Conservation (phyloP, 495 filamentous ascomycete species). For the Clavariopsis aquatica region DNA sequence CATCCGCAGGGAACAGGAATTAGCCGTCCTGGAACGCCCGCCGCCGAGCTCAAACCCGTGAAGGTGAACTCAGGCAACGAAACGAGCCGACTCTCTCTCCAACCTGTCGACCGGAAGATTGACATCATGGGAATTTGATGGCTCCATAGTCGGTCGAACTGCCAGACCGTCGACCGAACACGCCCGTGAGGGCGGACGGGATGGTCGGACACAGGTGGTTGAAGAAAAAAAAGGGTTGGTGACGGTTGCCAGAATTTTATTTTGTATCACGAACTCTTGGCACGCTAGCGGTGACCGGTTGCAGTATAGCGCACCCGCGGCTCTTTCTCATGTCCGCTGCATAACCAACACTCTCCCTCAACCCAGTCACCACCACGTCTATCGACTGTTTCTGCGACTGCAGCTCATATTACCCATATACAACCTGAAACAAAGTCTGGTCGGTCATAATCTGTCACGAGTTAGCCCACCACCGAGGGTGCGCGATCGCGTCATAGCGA, state of each 20-base stretch:
- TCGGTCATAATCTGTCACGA: too few species aligned
- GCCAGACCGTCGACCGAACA: slow-evolving; percentile 71
- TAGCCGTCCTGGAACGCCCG: slow-evolving; percentile 66
- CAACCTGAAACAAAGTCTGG: too few species aligned
- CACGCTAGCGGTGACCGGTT: slow-evolving; percentile 13
- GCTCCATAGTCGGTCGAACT: slow-evolving; percentile 85
- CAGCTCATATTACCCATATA: too few species aligned
- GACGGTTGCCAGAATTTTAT: slow-evolving; percentile 35
- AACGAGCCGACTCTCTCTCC: slow-evolving; percentile 65
- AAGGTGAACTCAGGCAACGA: slow-evolving; percentile 67
- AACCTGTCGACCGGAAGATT: slow-evolving; percentile 91
- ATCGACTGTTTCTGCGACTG: too few species aligned
- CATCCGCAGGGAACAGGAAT: slow-evolving; percentile 57
- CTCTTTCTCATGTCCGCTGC: neutral
- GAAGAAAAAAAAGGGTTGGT: slow-evolving; percentile 48
- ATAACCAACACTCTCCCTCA: neutral
- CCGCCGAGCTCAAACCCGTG: slow-evolving; percentile 65
- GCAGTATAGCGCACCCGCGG: neutral
- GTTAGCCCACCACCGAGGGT: too few species aligned
- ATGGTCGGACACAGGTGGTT: slow-evolving; percentile 82
- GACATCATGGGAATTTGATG: slow-evolving; percentile 70
- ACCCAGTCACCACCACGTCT: neutral
- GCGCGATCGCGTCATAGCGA: neutral
- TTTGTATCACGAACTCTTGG: slow-evolving; percentile 16
- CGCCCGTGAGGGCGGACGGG: slow-evolving; percentile 60